phyloP scores from a whole-genome alignment of 257 asterid species.

The Cordia subcordata region DNA sequence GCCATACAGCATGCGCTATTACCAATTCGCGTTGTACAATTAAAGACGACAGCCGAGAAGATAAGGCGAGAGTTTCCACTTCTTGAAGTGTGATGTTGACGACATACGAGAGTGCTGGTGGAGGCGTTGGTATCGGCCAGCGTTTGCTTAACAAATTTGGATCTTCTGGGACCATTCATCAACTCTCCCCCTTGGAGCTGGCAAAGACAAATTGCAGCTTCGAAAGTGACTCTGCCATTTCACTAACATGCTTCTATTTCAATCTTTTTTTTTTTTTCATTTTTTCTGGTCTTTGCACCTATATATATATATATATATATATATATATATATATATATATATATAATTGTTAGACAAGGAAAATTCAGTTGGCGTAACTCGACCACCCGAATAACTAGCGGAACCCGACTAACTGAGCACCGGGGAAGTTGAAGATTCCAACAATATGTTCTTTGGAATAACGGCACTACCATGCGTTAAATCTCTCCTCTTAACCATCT shows the following conservation, averaged over 20 bases:
- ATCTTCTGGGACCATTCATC: conserved; percentile 13
- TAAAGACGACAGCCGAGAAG: neutral
- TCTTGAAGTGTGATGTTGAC: conserved; percentile 15
- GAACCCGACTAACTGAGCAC: too few species aligned
- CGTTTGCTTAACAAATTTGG: too few species aligned
- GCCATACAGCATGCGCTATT: neutral
- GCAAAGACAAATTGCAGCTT: conserved; percentile 12
- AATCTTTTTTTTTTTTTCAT: neutral
- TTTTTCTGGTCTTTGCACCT: too few species aligned
- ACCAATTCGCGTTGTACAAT: neutral
- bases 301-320: too few species aligned
- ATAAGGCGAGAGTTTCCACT: neutral
- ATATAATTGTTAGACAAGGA: too few species aligned
- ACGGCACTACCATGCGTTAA: too few species aligned
- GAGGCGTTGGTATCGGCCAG: neutral
- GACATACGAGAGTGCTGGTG: conserved; percentile 4
- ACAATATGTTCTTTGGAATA: too few species aligned
- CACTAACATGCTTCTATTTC: neutral
- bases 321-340: too few species aligned
- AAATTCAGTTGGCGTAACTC: too few species aligned
- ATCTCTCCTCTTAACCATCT: too few species aligned
- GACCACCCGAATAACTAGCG: too few species aligned
- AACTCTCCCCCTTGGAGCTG: conserved; percentile 5
- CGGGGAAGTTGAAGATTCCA: too few species aligned
- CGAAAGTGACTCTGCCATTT: neutral